Evolutionary conservation across 148 eudicot genomes (phyloP).

Genomic region (Agrostemma githago): DNA sequence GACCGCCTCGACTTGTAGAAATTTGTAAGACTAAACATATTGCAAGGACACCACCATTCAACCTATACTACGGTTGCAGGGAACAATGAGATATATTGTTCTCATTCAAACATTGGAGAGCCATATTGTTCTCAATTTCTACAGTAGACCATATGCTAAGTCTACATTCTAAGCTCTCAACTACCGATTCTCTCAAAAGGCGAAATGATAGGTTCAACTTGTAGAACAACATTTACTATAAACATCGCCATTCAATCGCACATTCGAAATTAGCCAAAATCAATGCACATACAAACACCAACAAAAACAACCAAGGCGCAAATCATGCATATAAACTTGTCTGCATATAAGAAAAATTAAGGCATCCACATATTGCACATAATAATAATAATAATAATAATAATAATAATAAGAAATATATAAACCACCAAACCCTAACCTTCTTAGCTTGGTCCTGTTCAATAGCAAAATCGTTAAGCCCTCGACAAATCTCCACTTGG

Average conservation of each 20-base stretch:
- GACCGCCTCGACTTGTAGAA: too few species aligned
- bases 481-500: conserved; percentile 47
- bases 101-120: too few species aligned
- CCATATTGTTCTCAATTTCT: not conserved
- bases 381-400: not conserved
- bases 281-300: not conserved
- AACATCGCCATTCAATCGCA: conserved; percentile 4
- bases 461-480: conserved; percentile 71
- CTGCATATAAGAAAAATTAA: not conserved
- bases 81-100: too few species aligned
- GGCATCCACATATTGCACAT: not conserved
- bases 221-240: not conserved
- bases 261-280: not conserved
- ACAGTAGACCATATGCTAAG: not conserved
- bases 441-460: conserved; percentile 83
- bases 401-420: too few species aligned
- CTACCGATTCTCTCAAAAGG: not conserved
- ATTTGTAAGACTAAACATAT: too few species aligned
- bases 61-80: too few species aligned
- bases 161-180: not conserved
- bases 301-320: conserved; percentile 1
- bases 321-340: not conserved
- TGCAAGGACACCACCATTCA: too few species aligned
- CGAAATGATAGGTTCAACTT: not conserved
- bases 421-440: conserved; percentile 33